Evolutionary conservation across 2,329 filamentous ascomycete genomes (phyloP).

Genomic region (Macrophomina phaseolina): DNA sequence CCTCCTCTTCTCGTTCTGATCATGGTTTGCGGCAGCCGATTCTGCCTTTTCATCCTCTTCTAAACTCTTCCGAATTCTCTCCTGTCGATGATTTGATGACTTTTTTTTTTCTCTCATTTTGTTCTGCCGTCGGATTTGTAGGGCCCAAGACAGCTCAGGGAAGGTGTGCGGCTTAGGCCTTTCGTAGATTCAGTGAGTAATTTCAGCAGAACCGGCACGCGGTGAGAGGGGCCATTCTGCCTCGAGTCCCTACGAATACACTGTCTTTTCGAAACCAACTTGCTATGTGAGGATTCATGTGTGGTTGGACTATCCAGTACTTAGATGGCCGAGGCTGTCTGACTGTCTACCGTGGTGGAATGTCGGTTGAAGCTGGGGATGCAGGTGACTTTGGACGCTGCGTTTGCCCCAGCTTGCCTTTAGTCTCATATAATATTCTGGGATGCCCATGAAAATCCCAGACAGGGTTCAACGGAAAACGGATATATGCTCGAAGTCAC

Average conservation of each 20-base stretch:
- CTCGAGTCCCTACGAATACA: not conserved
- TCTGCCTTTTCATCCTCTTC: not conserved
- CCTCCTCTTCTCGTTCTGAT: not conserved
- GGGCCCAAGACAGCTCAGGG: not conserved
- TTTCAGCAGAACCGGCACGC: not conserved
- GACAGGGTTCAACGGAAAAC: too few relatives aligned
- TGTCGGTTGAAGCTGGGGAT: too few relatives aligned
- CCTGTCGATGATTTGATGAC: conserved; percentile 19
- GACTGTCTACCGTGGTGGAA: too few relatives aligned
- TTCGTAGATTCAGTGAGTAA: not conserved
- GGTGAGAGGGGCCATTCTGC: not conserved
- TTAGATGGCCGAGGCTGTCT: too few relatives aligned
- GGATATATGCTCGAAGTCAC: too few relatives aligned
- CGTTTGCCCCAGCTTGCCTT: too few relatives aligned
- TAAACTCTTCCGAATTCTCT: not conserved
- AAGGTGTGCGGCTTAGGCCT: not conserved
- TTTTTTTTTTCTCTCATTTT: not conserved
- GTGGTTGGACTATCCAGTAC: too few relatives aligned
- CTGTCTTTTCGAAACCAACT: not conserved
- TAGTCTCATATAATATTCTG: too few relatives aligned
- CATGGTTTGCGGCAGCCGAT: not conserved
- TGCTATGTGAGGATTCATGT: not conserved
- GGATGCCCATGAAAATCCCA: too few relatives aligned
- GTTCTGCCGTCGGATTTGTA: not conserved
- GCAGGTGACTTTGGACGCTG: too few relatives aligned